Conservation (phyloP, 768 basidiomycete genomes). For the Symmetrospora coprosmae region DNA sequence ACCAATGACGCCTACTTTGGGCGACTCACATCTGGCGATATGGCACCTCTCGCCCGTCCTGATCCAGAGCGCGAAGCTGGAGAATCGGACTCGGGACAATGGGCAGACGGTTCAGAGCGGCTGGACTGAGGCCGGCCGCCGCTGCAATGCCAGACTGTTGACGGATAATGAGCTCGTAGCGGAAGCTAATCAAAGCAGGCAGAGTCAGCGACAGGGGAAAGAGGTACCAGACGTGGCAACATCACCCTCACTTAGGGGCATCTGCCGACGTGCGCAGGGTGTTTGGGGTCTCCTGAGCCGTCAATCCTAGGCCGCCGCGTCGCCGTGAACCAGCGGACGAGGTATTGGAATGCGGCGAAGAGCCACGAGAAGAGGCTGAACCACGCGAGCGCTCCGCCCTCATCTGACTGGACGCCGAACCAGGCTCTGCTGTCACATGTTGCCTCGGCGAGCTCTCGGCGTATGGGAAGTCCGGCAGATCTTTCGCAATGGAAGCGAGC, state of each 20-base stretch:
- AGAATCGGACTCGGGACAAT: slow-evolving; percentile 19
- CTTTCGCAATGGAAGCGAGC: neutral
- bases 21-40: slow-evolving; percentile 8
- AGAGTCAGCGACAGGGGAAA: neutral
- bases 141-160: slow-evolving; percentile 18
- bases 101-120: slow-evolving; percentile 10
- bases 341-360: neutral
- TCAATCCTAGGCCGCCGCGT: neutral
- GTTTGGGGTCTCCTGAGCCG: no score
- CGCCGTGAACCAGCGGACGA: slow-evolving; percentile 1
- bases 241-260: no score
- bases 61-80: slow-evolving; percentile 9
- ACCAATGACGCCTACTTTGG: neutral
- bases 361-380: neutral
- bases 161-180: slow-evolving; percentile 10
- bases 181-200: neutral
- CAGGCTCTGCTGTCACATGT: no score
- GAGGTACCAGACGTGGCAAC: neutral
- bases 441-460: neutral
- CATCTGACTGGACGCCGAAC: no score
- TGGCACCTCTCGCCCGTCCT: neutral
- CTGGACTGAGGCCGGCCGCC: slow-evolving; percentile 14
- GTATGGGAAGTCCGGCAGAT: neutral
- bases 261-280: no score
- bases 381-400: neutral